Evolutionary conservation across 352 stramenopile species (phyloP), one percentile per base, ranked within the genome.

Genomic region (Aphanomyces astaci): DNA sequence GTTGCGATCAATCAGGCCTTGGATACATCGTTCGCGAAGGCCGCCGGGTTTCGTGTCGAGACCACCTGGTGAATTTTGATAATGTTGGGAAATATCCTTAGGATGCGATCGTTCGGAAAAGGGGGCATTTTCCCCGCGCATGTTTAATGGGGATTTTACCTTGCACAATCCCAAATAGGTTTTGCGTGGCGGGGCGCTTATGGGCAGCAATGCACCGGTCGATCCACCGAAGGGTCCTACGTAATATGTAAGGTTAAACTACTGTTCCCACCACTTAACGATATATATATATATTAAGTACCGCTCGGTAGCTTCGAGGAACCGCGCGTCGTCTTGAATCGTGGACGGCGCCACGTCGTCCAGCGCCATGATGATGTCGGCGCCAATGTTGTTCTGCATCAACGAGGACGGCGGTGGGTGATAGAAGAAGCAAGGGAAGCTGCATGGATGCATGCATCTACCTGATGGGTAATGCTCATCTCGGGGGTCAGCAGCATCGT

Each of bases 301-400:
- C 39, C 95, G 83, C 59, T 92, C 79, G 7, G 87, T 98, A 28
- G 96, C 95, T 63, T 98, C 87, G 43, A 75, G 69, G 72, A 98
- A 98, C 27, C 95, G 80, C 46, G 78, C 81, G n/a, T 88, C 73
- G 71, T 98, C 89, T 55, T 86, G 77, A 17, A 76, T 77, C 27
- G 98, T 84, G 54, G 82, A 97, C 39, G 87, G 92, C 7, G 98
- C 92, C 7, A 99, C 95, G 78, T 99, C 96, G 78, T 99, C 96
- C 27, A 99, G 76, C 52, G 94, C 90, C 96, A 99, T 99, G 64
- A 99, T 98, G 69, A 99, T 98, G 75, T 99, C 96, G 2, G 91
- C 86, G 56, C 95, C 95, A 75, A 99, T 99, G 54, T 89, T 80
- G 75, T 98, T 98, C 82, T 59, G 33, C 30, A 25, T n/a, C n/a